These are phyloP conservation scores for Haplographium delicatum DNA, from an alignment of 495 filamentous ascomycete genomes.

Conservation along the genomic window DNA sequence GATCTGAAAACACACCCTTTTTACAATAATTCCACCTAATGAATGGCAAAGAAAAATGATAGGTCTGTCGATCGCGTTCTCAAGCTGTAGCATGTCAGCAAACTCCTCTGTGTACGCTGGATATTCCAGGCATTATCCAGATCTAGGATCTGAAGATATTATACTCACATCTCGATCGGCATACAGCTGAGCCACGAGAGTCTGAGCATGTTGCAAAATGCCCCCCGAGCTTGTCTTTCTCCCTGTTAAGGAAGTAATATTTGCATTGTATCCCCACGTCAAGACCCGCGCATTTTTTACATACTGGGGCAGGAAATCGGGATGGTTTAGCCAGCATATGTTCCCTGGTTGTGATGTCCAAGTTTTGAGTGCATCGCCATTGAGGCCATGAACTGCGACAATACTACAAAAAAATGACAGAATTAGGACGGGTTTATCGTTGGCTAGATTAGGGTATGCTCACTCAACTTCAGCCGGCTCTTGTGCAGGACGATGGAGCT, in stretches of 20 bases:
- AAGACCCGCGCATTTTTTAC: constrained; percentile 21
- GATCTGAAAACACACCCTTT: constrained; percentile 26
- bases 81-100: not conserved
- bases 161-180: constrained; percentile 3
- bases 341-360: too few species aligned
- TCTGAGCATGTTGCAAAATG: constrained; percentile 9
- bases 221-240: constrained; percentile 7
- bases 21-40: constrained; percentile 32
- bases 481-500: not conserved
- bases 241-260: constrained; percentile 6
- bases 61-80: constrained; percentile 26
- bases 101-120: too few species aligned
- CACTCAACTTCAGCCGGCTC: not conserved
- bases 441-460: not conserved
- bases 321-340: too few species aligned
- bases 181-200: constrained; percentile 4
- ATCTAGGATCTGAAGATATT: not conserved
- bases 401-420: constrained; percentile 18
- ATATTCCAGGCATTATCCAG: too few species aligned
- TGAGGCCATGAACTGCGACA: constrained; percentile 29
- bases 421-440: not conserved
- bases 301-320: constrained; percentile 23
- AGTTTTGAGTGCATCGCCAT: constrained; percentile 19
- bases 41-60: constrained; percentile 35
- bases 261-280: constrained; percentile 27